These are phyloP conservation scores for Melampsora larici-populina DNA, from an alignment of 1,284 basidiomycete genomes.

Conservation along the genomic window DNA sequence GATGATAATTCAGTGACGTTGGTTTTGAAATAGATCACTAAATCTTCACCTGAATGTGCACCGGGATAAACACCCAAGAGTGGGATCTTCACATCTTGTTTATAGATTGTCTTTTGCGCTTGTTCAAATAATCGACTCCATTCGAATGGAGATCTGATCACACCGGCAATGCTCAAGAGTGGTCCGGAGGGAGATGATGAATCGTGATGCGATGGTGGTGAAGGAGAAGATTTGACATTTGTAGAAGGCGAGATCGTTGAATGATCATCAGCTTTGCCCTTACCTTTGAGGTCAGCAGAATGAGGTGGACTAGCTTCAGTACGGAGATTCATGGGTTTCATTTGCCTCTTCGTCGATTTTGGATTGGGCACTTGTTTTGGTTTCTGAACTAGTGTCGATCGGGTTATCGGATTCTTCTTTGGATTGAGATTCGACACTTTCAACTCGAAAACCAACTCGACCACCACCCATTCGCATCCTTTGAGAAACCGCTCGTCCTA, in stretches of 20 bases:
- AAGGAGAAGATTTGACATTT: not conserved
- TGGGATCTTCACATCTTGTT: constrained; percentile 45
- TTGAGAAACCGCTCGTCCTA: constrained; percentile 34
- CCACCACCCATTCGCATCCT: constrained; percentile 35
- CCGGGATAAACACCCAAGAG: constrained; percentile 46
- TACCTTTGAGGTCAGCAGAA: constrained; percentile 9
- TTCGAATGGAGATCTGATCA: constrained; percentile 32
- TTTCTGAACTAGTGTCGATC: too few species aligned
- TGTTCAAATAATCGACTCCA: constrained; percentile 34
- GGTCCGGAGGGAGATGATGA: not conserved
- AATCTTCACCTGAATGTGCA: constrained; percentile 47
- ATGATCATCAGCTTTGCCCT: constrained; percentile 8
- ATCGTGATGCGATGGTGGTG: not conserved
- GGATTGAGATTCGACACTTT: not conserved
- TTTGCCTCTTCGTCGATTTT: not conserved
- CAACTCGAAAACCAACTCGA: constrained; percentile 20
- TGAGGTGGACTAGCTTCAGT: not conserved
- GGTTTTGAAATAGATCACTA: constrained; percentile 46
- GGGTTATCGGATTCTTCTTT: not conserved
- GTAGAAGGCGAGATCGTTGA: not conserved
- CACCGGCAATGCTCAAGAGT: constrained; percentile 31
- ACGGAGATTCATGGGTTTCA: not conserved
- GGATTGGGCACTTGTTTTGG: not conserved
- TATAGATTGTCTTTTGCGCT: constrained; percentile 34
- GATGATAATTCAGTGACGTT: constrained; percentile 43